phyloP scores from a whole-genome alignment of 75 land plant species.

The Selaginella tamariscina region DNA sequence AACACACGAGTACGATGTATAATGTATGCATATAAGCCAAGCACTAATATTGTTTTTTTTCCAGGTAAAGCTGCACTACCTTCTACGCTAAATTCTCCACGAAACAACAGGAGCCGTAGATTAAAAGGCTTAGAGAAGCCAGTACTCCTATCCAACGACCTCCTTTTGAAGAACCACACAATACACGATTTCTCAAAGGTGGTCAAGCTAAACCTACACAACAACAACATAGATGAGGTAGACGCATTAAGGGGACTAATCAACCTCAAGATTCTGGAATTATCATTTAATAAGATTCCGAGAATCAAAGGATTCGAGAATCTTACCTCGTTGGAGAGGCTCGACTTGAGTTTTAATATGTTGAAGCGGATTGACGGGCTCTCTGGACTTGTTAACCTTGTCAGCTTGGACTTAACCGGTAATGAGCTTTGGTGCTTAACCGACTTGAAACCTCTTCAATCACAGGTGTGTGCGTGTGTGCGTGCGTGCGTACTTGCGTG shows the following conservation, averaged over 20 bases:
- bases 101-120: not conserved
- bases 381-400: conserved; percentile 14
- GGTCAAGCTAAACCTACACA: conserved; percentile 26
- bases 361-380: conserved; percentile 25
- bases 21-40: too few relatives aligned
- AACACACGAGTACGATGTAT: too few relatives aligned
- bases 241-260: conserved; percentile 16
- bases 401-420: conserved; percentile 23
- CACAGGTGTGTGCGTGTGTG: conserved; percentile 18
- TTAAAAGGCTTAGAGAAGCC: not conserved
- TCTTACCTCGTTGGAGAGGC: conserved; percentile 18
- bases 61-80: not conserved
- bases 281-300: conserved; percentile 27
- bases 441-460: conserved; percentile 20
- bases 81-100: not conserved
- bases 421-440: conserved; percentile 22
- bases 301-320: conserved; percentile 20
- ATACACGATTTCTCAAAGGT: conserved; percentile 15
- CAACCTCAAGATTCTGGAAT: conserved; percentile 19
- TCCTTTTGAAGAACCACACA: conserved; percentile 10
- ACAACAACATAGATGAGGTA: conserved; percentile 20
- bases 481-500: too few relatives aligned
- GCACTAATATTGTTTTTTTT: too few relatives aligned
- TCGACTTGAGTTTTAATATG: conserved; percentile 34
- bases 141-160: not conserved